Base-by-base conservation (phyloP, 768 basidiomycete genomes). In the Auriculariales sp. region DNA sequence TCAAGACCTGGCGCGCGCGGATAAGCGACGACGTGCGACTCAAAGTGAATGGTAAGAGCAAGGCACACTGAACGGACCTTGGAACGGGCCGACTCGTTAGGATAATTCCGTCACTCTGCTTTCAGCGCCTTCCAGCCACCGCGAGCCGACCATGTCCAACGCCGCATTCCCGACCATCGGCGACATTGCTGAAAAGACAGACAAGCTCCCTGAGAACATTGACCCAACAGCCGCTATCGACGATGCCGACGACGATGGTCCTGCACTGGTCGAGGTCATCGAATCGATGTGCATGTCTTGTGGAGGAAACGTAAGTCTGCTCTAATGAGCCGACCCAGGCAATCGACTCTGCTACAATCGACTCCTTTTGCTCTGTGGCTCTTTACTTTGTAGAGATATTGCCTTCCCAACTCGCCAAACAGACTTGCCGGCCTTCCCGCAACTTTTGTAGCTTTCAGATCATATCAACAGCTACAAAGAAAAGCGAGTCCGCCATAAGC, bases 281-380 rank as follows among this genome's bases (percentile, higher is more conserved):
- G 86, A 90, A 52, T 92, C 88, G 11, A 68, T 98, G 25, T 98
- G 95, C 67, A 94, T 98, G 89, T 76, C 75, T 62, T 99, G 95
- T 60, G 73, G 76, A 36, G 78, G 97, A 64, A 83, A 97, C 77
- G 94, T 87, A 55, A 62, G 76, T 61, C 35, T 32, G 12, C n/a
- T n/a, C n/a, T n/a, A n/a, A n/a, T n/a, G n/a, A n/a, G n/a, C n/a
- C n/a, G n/a, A n/a, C n/a, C n/a, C n/a, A n/a, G n/a, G n/a, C n/a
- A n/a, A n/a, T n/a, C n/a, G n/a, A n/a, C n/a, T n/a, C n/a, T n/a
- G n/a, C n/a, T n/a, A n/a, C n/a, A n/a, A n/a, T n/a, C n/a, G n/a
- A n/a, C n/a, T n/a, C n/a, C n/a, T n/a, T n/a, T n/a, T n/a, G n/a
- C n/a, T n/a, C n/a, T n/a, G n/a, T n/a, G n/a, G n/a, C n/a, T n/a